phyloP scores from a whole-genome alignment of 2,329 filamentous ascomycete genomes.

The Phaeosphaeria sp. region DNA sequence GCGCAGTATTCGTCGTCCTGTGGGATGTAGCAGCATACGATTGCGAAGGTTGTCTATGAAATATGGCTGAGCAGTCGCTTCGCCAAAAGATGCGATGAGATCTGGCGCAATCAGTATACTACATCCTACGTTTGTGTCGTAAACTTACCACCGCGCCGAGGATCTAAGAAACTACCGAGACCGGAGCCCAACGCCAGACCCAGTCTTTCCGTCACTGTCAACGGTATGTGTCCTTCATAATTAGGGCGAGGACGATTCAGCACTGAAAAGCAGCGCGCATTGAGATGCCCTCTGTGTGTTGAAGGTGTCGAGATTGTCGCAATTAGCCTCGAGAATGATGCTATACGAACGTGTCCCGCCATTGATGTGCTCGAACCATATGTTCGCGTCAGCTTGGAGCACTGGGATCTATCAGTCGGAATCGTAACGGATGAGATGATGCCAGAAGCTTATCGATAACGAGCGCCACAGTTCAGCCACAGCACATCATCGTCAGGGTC shows the following conservation, averaged over 20 bases:
- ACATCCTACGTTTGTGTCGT: background rate
- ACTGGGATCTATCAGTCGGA: background rate
- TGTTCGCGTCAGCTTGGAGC: background rate
- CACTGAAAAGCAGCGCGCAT: conserved; percentile 71
- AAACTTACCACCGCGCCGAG: conserved; percentile 73
- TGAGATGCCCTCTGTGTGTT: background rate
- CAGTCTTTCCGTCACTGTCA: conserved; percentile 77
- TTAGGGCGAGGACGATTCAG: conserved; percentile 84
- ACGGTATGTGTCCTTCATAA: conserved; percentile 90
- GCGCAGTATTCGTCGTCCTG: conserved; percentile 88
- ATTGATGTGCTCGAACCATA: conserved; percentile 10
- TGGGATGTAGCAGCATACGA: conserved; percentile 84
- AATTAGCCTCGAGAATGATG: conserved; percentile 15
- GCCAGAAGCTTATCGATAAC: conserved; percentile 22
- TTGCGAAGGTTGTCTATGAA: conserved; percentile 92
- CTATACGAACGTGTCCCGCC: conserved; percentile 19
- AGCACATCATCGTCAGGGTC: conserved; percentile 6
- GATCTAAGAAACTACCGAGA: conserved; percentile 70
- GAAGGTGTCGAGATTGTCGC: background rate
- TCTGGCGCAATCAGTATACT: conserved; percentile 58
- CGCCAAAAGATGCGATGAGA: conserved; percentile 91
- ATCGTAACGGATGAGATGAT: conserved; percentile 12
- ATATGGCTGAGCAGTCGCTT: conserved; percentile 92
- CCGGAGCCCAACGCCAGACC: conserved; percentile 71
- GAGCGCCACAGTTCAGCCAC: conserved; percentile 24